Evolutionary conservation across 306 rosid species (phyloP).

Genomic region (Gastrolobium bilobum): DNA sequence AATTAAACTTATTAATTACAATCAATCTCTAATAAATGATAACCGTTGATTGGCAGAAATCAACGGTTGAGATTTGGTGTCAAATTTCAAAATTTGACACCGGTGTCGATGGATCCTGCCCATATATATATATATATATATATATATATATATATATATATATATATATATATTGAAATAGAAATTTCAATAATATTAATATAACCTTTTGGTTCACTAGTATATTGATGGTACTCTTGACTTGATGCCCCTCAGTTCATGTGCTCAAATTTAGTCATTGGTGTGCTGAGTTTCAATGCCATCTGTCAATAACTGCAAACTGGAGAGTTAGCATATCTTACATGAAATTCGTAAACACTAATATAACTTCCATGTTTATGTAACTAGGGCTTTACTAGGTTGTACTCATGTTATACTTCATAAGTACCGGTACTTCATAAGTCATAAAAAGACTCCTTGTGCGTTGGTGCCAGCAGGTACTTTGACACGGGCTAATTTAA

Average conservation of each 20-base stretch:
- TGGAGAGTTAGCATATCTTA: background rate
- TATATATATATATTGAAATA: too few species aligned
- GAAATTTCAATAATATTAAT: conserved; percentile 4
- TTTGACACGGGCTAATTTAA: too few species aligned
- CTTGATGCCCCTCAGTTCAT: conserved; percentile 1
- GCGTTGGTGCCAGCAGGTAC: too few species aligned
- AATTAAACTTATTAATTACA: too few species aligned
- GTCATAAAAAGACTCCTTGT: background rate
- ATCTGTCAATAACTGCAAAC: background rate
- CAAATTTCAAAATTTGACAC: too few species aligned
- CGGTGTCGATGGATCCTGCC: too few species aligned
- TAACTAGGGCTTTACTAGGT: background rate
- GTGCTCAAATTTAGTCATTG: conserved; percentile 1
- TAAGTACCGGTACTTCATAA: background rate
- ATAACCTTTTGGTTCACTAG: conserved; percentile 2
- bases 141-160: too few species aligned
- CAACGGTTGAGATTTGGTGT: too few species aligned
- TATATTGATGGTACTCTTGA: conserved; percentile 16
- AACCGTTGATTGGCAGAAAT: too few species aligned
- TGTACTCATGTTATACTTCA: background rate
- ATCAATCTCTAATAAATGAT: too few species aligned
- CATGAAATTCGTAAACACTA: background rate
- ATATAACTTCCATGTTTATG: background rate
- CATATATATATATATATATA: too few species aligned
- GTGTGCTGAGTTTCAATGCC: conserved; percentile 14